Conservation (phyloP, 2,329 filamentous ascomycete species). For the Teratosphaeria nubilosa region DNA sequence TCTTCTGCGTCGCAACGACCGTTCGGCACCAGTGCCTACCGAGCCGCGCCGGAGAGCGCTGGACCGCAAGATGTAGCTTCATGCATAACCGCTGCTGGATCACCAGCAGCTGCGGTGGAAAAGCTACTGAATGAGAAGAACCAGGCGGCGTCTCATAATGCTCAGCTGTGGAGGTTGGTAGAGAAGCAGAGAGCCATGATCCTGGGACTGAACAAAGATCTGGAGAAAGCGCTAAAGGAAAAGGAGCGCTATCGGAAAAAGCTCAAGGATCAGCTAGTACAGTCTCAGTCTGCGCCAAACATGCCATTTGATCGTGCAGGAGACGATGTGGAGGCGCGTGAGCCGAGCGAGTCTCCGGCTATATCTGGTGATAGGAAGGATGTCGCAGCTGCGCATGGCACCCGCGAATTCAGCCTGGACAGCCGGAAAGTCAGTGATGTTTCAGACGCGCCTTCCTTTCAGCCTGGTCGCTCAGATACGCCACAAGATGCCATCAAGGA, state of each 20-base stretch:
- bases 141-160: slow-evolving; percentile 77
- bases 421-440: slow-evolving; percentile 21
- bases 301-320: slow-evolving; percentile 10
- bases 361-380: slow-evolving; percentile 4
- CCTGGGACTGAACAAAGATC: slow-evolving; percentile 82
- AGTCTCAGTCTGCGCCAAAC: slow-evolving; percentile 27
- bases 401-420: slow-evolving; percentile 18
- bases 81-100: slow-evolving; percentile 75
- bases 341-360: slow-evolving; percentile 20
- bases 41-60: slow-evolving; percentile 44
- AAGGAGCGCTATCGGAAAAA: slow-evolving; percentile 91
- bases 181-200: slow-evolving; percentile 96
- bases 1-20: slow-evolving; percentile 28
- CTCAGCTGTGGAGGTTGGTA: slow-evolving; percentile 87
- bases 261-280: slow-evolving; percentile 60
- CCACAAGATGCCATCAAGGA: slow-evolving; percentile 16
- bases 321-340: slow-evolving; percentile 11
- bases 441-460: slow-evolving; percentile 11
- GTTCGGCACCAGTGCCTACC: slow-evolving; percentile 29
- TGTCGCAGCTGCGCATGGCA: background rate
- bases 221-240: slow-evolving; percentile 83
- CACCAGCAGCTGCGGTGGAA: slow-evolving; percentile 77
- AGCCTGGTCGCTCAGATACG: slow-evolving; percentile 20
- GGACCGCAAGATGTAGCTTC: slow-evolving; percentile 64
- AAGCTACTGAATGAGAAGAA: slow-evolving; percentile 87